Conservation (phyloP, 306 rosid species). For the Comarum palustre region DNA sequence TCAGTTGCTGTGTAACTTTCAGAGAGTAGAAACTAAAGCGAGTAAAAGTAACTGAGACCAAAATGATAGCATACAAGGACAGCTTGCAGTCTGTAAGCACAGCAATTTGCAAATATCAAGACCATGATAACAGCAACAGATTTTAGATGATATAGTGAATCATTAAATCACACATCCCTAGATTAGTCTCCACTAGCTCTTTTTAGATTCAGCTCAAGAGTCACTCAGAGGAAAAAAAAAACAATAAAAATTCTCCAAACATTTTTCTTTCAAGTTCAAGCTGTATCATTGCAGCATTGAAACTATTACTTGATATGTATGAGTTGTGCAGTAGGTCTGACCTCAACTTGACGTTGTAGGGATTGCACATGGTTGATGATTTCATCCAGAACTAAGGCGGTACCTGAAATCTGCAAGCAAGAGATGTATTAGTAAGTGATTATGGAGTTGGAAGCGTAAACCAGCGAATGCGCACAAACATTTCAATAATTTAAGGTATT, state of each 20-base stretch:
- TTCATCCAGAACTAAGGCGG: conserved; percentile 90
- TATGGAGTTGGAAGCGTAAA: neutral
- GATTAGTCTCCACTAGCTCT: conserved; percentile 7
- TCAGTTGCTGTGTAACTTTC: neutral
- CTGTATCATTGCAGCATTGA: conserved; percentile 28
- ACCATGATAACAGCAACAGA: neutral
- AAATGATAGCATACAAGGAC: neutral
- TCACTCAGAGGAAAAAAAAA: neutral
- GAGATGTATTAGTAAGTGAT: conserved; percentile 28
- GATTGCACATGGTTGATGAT: conserved; percentile 95
- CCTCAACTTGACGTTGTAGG: conserved; percentile 94
- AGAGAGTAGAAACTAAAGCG: neutral
- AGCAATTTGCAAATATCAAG: neutral
- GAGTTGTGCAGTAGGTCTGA: conserved; percentile 44
- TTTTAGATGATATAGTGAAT: neutral
- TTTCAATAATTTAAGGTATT: conserved; percentile 6
- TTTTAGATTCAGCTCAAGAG: conserved; percentile 9
- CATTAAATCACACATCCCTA: conserved; percentile 3
- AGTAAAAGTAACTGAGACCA: neutral
- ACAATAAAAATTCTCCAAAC: neutral
- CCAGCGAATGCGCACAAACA: neutral
- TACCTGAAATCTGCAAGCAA: conserved; percentile 76
- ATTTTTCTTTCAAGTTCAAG: conserved; percentile 20
- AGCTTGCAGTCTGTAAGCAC: neutral
- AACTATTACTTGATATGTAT: conserved; percentile 20